phyloP scores from a whole-genome alignment of 306 rosid genomes.

The Fragaria iinumae region DNA sequence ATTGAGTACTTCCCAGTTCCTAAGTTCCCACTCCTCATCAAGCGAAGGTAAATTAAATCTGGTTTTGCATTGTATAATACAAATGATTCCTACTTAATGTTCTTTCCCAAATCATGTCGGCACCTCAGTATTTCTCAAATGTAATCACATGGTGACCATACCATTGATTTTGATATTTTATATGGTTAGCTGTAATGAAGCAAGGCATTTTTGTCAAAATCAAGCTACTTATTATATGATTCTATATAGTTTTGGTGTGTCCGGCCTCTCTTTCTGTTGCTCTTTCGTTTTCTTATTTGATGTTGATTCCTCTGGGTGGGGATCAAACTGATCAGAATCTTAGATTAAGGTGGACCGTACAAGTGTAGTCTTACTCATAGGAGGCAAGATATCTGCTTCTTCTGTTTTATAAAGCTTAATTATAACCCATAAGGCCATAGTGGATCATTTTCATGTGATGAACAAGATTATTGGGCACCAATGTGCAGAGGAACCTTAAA shows the following conservation, averaged over 20 bases:
- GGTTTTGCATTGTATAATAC: too few species aligned
- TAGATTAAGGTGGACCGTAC: not conserved
- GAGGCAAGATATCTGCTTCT: slow-evolving; percentile 20
- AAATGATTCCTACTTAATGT: not conserved
- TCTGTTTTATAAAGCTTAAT: not conserved
- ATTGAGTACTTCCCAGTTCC: not conserved
- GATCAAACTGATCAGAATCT: slow-evolving; percentile 4
- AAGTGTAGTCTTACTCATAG: not conserved
- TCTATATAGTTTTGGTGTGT: not conserved
- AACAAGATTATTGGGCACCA: not conserved
- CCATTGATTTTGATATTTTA: not conserved
- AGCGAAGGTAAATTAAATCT: not conserved
- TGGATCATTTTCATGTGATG: not conserved
- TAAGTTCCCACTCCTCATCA: not conserved
- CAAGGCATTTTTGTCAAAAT: not conserved
- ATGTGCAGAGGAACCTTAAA: not conserved
- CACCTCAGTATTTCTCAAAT: not conserved
- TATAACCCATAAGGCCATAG: not conserved
- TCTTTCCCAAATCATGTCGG: slow-evolving; percentile 2
- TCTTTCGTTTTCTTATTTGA: slow-evolving; percentile 5
- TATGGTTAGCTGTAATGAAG: not conserved
- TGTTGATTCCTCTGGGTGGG: not conserved
- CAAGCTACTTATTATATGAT: not conserved
- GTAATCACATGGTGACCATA: slow-evolving; percentile 2
- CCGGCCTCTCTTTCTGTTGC: not conserved